Conservation (phyloP, 2,329 filamentous ascomycete species). For the Grosmannia huntii region DNA sequence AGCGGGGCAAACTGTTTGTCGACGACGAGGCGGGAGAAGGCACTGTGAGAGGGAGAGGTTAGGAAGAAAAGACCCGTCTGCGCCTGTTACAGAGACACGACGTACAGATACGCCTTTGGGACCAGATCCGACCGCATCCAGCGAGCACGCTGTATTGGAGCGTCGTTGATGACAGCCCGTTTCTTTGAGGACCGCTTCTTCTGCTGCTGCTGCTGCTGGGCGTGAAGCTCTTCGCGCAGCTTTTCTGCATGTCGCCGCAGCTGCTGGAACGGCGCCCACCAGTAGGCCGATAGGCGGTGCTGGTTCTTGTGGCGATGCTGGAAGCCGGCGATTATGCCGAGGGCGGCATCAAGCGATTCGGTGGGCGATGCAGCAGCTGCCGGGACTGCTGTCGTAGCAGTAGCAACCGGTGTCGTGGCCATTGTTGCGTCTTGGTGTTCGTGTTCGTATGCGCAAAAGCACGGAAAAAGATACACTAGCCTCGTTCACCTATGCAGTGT, state of each 20-base stretch:
- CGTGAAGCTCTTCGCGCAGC: constrained; percentile 30
- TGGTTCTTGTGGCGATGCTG: constrained; percentile 85
- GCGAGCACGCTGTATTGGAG: constrained; percentile 15
- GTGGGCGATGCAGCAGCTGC: constrained; percentile 3
- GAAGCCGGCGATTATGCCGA: constrained; percentile 55
- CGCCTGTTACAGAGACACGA: not conserved
- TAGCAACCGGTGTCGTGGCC: too few relatives aligned
- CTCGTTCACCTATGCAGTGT: not conserved
- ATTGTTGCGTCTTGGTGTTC: too few relatives aligned
- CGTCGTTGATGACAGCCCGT: not conserved
- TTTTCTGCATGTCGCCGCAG: constrained; percentile 54
- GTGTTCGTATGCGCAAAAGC: not conserved
- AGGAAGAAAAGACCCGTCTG: too few relatives aligned
- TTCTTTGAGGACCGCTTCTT: constrained; percentile 20
- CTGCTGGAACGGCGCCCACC: constrained; percentile 64
- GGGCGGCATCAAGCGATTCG: constrained; percentile 24
- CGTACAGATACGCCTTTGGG: constrained; percentile 32
- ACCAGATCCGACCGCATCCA: constrained; percentile 29
- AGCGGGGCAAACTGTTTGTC: constrained; percentile 62
- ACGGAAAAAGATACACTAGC: not conserved
- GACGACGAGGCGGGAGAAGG: constrained; percentile 57
- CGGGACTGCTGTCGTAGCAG: not conserved
- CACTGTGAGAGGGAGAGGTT: constrained; percentile 27
- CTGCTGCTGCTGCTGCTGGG: constrained; percentile 6
- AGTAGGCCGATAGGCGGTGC: constrained; percentile 58